A percentile compares a stretch with the other conserved stretches of the same genome.
Conservation (phyloP, 2,329 filamentous ascomycete species). For the Fusarium staphyleae region DNA sequence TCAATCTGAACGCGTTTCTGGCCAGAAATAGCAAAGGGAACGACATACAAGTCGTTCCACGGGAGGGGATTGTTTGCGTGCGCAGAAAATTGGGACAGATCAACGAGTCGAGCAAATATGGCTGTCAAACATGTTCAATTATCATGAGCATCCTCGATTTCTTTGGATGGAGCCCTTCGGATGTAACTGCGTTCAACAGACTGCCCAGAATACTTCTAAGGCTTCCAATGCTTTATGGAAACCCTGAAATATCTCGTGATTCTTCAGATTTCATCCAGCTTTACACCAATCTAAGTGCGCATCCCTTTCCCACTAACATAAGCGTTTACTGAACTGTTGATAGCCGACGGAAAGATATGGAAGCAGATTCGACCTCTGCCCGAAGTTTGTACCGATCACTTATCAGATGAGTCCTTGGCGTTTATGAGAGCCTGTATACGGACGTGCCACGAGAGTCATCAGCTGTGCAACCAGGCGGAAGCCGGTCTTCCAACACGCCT, state of each 20-base stretch:
- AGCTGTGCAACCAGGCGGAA: constrained; percentile 1
- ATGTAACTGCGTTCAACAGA: not conserved
- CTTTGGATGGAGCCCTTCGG: not conserved
- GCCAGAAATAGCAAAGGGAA: not conserved
- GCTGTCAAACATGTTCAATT: constrained; percentile 18
- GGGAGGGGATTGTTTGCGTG: not conserved
- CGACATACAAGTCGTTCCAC: constrained; percentile 7
- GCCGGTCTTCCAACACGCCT: constrained; percentile 17
- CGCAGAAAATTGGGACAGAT: constrained; percentile 4
- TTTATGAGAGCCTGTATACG: constrained; percentile 21
- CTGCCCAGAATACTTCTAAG: not conserved
- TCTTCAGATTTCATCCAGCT: constrained; percentile 12
- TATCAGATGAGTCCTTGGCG: constrained; percentile 11
- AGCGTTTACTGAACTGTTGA: not conserved
- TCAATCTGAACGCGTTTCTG: constrained; percentile 6
- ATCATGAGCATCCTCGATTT: constrained; percentile 12
- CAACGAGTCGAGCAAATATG: not conserved
- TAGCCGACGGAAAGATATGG: constrained; percentile 12
- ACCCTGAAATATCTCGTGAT: constrained; percentile 20
- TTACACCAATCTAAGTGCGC: constrained; percentile 16
- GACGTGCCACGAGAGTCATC: constrained; percentile 11
- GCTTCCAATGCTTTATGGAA: constrained; percentile 19
- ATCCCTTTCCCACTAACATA: rapidly evolving
- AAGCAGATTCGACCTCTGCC: constrained; percentile 14
- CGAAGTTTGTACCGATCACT: constrained; percentile 22